Evolutionary conservation across 805 yeast genomes (phyloP).

Genomic region (Naumovozyma castellii): DNA sequence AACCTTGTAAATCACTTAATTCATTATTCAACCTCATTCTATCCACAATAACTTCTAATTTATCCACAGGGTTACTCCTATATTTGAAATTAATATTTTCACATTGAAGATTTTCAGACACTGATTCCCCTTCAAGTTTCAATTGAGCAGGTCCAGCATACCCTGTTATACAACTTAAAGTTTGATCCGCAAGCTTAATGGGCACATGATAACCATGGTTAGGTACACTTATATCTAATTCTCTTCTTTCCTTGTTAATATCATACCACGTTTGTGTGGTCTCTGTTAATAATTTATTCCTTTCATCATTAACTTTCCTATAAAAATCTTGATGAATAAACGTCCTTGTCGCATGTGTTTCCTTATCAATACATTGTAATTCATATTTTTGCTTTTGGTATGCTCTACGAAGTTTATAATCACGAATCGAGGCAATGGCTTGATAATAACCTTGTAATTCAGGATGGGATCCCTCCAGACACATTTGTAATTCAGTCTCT

Average conservation of each 20-base stretch:
- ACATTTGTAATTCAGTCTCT: conserved; percentile 77
- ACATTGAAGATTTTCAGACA: conserved; percentile 31
- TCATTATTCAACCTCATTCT: conserved; percentile 60
- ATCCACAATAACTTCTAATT: conserved; percentile 46
- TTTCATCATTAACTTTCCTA: conserved; percentile 57
- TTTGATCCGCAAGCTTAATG: conserved; percentile 25
- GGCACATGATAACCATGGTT: conserved; percentile 43
- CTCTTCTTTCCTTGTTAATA: conserved; percentile 78
- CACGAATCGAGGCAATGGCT: conserved; percentile 64
- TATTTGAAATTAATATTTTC: conserved; percentile 36
- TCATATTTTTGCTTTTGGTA: conserved; percentile 50
- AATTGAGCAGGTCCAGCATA: conserved; percentile 30
- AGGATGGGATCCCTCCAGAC: conserved; percentile 86
- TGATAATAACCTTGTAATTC: conserved; percentile 66
- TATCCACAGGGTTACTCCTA: conserved; percentile 34
- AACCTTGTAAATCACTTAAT: conserved; percentile 58
- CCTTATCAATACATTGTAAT: conserved; percentile 65
- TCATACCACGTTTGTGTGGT: conserved; percentile 88
- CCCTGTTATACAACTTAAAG: conserved; percentile 31
- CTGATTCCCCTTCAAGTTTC: conserved; percentile 24
- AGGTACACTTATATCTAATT: conserved; percentile 47
- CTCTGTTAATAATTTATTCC: conserved; percentile 51
- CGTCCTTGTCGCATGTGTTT: conserved; percentile 70
- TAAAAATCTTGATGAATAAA: conserved; percentile 76
- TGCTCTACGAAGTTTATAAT: conserved; percentile 51